Evolutionary conservation across 2,329 filamentous ascomycete species (phyloP).

Genomic region (Neofusicoccum sp.): DNA sequence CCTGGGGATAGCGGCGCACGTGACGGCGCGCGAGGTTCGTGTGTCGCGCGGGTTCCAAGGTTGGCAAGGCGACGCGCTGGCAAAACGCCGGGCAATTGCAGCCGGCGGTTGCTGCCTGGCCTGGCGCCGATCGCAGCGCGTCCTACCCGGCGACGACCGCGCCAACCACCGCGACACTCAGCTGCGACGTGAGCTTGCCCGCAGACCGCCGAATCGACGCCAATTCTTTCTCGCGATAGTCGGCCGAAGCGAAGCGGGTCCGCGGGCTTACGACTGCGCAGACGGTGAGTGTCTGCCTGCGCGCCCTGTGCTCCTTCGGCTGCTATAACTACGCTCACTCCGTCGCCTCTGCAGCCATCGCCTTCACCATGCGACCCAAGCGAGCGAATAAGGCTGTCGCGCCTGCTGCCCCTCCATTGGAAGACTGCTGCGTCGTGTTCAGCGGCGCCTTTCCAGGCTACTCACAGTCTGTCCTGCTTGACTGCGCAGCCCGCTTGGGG

Average conservation of each 20-base stretch:
- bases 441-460: constrained; percentile 62
- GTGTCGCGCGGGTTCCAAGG: no score
- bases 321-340: background rate
- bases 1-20: background rate
- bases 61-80: no score
- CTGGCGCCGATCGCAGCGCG: background rate
- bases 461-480: constrained; percentile 55
- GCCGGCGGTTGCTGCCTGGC: background rate
- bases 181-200: background rate
- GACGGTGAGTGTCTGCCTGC: background rate
- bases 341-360: background rate
- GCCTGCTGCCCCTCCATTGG: constrained; percentile 43
- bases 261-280: no score
- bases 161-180: background rate
- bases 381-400: background rate
- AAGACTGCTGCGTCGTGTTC: constrained; percentile 57
- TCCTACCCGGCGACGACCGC: background rate
- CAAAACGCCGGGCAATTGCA: no score
- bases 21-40: background rate
- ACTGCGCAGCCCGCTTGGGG: constrained; percentile 53
- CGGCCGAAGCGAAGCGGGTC: no score
- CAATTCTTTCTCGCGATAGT: no score
- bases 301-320: background rate
- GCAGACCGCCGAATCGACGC: no score
- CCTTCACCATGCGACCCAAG: background rate